Base-by-base conservation (phyloP, 116 monocot genomes). In the Trichopus zeylanicus region DNA sequence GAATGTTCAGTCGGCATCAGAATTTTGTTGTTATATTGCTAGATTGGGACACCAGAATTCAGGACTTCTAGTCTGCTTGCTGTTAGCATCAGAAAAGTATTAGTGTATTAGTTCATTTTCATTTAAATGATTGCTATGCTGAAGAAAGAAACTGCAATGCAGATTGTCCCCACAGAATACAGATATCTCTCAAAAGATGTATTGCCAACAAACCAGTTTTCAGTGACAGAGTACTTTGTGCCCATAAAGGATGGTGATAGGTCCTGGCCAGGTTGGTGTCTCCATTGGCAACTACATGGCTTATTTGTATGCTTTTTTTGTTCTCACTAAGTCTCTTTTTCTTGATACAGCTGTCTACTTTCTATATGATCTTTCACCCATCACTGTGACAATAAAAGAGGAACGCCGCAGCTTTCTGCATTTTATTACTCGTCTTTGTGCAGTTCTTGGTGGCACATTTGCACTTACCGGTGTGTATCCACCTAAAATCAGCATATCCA, bases 391-490 rank as follows among this genome's bases (percentile, higher is more conserved):
- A 46, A 94, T 94, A 38, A 82, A 73, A 78, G 94, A 94, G 73
- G 83, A 90, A 63, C 86, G 95, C 20, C 84, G 95, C n/a, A 95
- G 90, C 54, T 95, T 95, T 70, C 77, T 95, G 12, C 95, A 95
- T 67, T 95, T 95, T 38, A 63, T 95, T 8, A 95, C 95, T 37
- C 84, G 95, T 12, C 87, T 95, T 23, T 90, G 95, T 75, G 95
- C 95, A 53, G 91, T 95, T 19, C 90, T 95, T 69, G 95, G 95
- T 32, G 95, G 95, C 31, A 95, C 95, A 57, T 95, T 95, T 84
- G 95, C 95, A 56, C 60, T 95, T 33, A 95, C 93, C 69, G 93
- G 93, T 93, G 1, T 15, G 22, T 53, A 0, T 53, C 21, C 53
- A 42, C 13, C 13, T 3, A 9, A 42, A n/a, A n/a, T 42, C n/a